phyloP scores from a whole-genome alignment of 768 basidiomycete species.

The Lentinula edodes region DNA sequence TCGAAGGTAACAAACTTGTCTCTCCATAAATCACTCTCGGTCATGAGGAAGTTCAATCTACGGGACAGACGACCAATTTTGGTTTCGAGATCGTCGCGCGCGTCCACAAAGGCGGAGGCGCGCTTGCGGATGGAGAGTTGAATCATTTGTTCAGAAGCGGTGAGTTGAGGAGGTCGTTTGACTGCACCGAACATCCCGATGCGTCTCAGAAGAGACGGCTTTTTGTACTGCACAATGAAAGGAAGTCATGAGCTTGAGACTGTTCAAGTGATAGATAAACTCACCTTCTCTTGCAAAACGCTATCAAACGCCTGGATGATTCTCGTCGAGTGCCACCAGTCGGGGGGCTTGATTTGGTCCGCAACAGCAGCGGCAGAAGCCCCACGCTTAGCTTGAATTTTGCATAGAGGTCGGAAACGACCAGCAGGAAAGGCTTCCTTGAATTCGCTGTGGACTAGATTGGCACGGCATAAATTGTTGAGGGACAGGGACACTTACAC shows the following conservation, averaged over 20 bases:
- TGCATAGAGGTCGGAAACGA: constrained; percentile 85
- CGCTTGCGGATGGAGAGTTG: constrained; percentile 88
- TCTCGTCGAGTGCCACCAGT: constrained; percentile 92
- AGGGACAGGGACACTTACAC: constrained; percentile 33
- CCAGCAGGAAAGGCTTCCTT: constrained; percentile 94
- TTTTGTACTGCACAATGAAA: constrained; percentile 57
- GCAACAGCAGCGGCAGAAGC: constrained; percentile 78
- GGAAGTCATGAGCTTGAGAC: constrained; percentile 6
- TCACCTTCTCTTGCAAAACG: constrained; percentile 80
- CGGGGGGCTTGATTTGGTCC: constrained; percentile 84
- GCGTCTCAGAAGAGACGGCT: constrained; percentile 81
- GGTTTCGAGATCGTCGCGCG: constrained; percentile 88
- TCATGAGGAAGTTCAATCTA: constrained; percentile 88
- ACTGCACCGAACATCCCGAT: constrained; percentile 71
- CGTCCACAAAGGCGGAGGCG: constrained; percentile 92
- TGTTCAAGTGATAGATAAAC: constrained; percentile 9
- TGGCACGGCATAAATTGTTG: constrained; percentile 1
- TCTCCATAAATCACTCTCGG: constrained; percentile 84
- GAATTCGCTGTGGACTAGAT: constrained; percentile 58
- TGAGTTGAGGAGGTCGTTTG: constrained; percentile 67
- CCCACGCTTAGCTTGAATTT: constrained; percentile 81
- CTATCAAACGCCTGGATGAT: constrained; percentile 88
- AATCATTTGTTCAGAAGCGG: constrained; percentile 77
- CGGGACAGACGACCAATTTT: constrained; percentile 86
- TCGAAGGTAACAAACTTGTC: constrained; percentile 95